Evolutionary conservation across 1,284 basidiomycete species (phyloP).

Genomic region (Mycosarcoma mackinlayi): DNA sequence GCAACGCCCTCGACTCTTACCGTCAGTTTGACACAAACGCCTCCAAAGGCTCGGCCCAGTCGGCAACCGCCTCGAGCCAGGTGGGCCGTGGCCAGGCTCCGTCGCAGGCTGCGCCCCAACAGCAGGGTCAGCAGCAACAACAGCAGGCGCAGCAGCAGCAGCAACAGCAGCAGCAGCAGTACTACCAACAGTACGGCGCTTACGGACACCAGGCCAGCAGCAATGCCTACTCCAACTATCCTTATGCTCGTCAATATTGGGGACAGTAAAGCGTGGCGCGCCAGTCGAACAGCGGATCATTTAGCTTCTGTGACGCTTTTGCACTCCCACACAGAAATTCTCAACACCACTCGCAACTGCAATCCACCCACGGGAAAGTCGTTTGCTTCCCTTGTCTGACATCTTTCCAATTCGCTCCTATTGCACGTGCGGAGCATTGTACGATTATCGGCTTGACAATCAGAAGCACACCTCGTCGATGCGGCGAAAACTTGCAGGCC

Average conservation of each 20-base stretch:
- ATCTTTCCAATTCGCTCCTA: too few relatives aligned
- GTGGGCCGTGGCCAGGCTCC: constrained; percentile 43
- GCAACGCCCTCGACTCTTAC: constrained; percentile 51
- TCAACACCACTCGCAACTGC: background rate
- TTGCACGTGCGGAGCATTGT: too few relatives aligned
- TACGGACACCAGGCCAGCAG: constrained; percentile 61
- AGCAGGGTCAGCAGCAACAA: constrained; percentile 45
- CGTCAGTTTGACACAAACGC: constrained; percentile 50
- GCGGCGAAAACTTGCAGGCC: too few relatives aligned
- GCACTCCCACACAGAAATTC: background rate
- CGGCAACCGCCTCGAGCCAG: constrained; percentile 29
- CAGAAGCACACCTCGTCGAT: too few relatives aligned
- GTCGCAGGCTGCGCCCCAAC: constrained; percentile 40
- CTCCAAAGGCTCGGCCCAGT: constrained; percentile 35
- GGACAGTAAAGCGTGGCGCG: constrained; percentile 34
- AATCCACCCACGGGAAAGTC: too few relatives aligned
- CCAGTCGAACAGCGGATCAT: too few relatives aligned
- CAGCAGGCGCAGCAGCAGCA: constrained; percentile 45
- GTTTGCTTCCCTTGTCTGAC: too few relatives aligned
- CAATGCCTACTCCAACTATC: constrained; percentile 60
- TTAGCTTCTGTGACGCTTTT: background rate
- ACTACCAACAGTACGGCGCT: constrained; percentile 63
- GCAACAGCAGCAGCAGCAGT: constrained; percentile 64
- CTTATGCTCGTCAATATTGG: constrained; percentile 66
- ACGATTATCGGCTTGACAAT: too few relatives aligned